These are phyloP conservation scores for Glonium stellatum DNA, from an alignment of 495 filamentous ascomycete genomes.

Conservation along the genomic window DNA sequence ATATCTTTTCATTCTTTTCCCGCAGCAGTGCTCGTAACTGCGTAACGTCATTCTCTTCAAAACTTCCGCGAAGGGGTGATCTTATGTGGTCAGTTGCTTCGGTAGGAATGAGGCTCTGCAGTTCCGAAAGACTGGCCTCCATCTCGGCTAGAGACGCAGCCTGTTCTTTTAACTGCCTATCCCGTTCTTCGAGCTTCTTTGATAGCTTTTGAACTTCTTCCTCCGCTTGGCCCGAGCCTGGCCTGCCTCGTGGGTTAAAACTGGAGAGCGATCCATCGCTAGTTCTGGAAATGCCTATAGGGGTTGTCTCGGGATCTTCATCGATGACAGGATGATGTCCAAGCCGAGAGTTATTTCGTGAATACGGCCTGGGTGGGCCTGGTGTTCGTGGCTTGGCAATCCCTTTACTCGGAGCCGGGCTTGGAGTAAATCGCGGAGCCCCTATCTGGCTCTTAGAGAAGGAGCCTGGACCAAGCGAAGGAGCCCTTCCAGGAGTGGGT, in stretches of 20 bases:
- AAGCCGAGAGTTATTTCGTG: constrained; percentile 35
- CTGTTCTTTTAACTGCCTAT: constrained; percentile 82
- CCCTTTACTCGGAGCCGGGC: constrained; percentile 57
- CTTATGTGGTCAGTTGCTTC: constrained; percentile 16
- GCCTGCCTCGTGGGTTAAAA: constrained; percentile 44
- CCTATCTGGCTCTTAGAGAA: constrained; percentile 39
- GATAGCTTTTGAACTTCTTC: constrained; percentile 63
- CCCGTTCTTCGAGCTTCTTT: constrained; percentile 71
- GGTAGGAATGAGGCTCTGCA: constrained; percentile 56
- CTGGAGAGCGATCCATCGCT: constrained; percentile 41
- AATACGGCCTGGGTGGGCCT: constrained; percentile 34
- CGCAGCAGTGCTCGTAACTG: constrained; percentile 75
- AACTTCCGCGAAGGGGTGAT: constrained; percentile 35
- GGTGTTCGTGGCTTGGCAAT: constrained; percentile 35
- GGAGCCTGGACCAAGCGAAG: constrained; percentile 47
- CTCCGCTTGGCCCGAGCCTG: constrained; percentile 45
- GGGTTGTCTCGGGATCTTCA: constrained; percentile 48
- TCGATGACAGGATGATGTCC: constrained; percentile 32
- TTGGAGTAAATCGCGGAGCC: constrained; percentile 47
- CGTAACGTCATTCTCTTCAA: constrained; percentile 71
- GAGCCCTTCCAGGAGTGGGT: constrained; percentile 50
- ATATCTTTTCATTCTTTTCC: constrained; percentile 96
- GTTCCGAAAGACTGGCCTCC: constrained; percentile 68
- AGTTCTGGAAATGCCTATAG: constrained; percentile 46
- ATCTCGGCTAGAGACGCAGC: constrained; percentile 73